phyloP scores from a whole-genome alignment of 2,329 filamentous ascomycete genomes.

The Alternaria rosae region DNA sequence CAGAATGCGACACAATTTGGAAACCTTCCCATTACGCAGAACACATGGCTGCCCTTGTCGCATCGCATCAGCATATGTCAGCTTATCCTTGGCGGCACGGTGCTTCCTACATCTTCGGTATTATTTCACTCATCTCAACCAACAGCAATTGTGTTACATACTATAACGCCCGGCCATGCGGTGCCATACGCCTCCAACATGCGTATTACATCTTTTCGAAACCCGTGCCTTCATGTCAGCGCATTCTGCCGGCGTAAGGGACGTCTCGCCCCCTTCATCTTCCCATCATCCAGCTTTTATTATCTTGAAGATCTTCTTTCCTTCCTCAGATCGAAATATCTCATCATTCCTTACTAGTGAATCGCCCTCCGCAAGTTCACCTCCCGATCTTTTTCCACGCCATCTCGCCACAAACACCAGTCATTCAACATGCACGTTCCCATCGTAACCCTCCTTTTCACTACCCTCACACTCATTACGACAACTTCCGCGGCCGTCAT shows the following conservation, averaged over 20 bases:
- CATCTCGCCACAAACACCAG: too few species aligned
- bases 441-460: background rate
- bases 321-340: background rate
- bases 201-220: background rate
- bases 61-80: background rate
- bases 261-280: background rate
- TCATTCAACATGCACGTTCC: background rate
- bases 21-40: background rate
- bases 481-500: background rate
- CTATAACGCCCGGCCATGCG: background rate
- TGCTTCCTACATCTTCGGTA: background rate
- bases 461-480: background rate
- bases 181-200: background rate
- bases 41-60: background rate
- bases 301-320: background rate
- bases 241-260: background rate
- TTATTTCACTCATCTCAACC: background rate
- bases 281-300: background rate
- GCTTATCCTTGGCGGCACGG: background rate
- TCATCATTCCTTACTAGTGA: background rate
- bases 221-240: background rate
- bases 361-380: too few species aligned
- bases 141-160: background rate
- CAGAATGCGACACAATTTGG: background rate
- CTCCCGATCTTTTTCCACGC: too few species aligned